Evolutionary conservation across 441 rosid species (phyloP), one percentile per base, ranked within the genome.

Genomic region (Aquilaria agallochum): DNA sequence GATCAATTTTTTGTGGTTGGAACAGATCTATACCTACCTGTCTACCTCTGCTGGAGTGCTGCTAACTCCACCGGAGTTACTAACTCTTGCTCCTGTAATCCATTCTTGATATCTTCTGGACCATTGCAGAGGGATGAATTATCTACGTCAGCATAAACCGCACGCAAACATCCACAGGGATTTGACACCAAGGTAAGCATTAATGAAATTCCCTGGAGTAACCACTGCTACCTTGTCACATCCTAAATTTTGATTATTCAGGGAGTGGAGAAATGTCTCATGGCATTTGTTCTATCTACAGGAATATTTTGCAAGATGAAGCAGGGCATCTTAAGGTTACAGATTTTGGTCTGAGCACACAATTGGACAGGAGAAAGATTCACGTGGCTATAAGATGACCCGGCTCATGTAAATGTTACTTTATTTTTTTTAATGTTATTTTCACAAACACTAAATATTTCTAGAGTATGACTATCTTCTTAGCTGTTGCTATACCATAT

Each of bases 241-340:
- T 20, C 20, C 20, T 20, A 20, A 20, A 20, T 20, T 20, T 20
- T 1, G 20, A 20, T 20, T 20, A 20, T 20, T 20, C 20, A 20
- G 20, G 51, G 12, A 27, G 45, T 13, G 58, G 42, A 10, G 31
- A 20, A 45, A 50, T 72, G 13, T 63, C 45, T 44, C 8, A 45
- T 46, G 13, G 20, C 57, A 40, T 9, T 45, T 34, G 20, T 64
- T 9, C 42, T 60, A 31, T 50, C 65, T 2, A 0, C 62, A 85
- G 90, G 66, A 85, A 85, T 56, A 80, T 85, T 50, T 71, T 85
- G 40, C 88, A 55, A 67, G 88, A 80, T 67, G 88, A 82, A 72
- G 78, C 90, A 0, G 88, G 88, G 12, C 90, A 78, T 63, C 79
- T 85, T 30, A 85, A 85, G 78, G 90, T 82, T 46, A 85, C 90